These are phyloP conservation scores for Trichoderma polysporum DNA, from an alignment of 2,329 filamentous ascomycete species.

Conservation along the genomic window DNA sequence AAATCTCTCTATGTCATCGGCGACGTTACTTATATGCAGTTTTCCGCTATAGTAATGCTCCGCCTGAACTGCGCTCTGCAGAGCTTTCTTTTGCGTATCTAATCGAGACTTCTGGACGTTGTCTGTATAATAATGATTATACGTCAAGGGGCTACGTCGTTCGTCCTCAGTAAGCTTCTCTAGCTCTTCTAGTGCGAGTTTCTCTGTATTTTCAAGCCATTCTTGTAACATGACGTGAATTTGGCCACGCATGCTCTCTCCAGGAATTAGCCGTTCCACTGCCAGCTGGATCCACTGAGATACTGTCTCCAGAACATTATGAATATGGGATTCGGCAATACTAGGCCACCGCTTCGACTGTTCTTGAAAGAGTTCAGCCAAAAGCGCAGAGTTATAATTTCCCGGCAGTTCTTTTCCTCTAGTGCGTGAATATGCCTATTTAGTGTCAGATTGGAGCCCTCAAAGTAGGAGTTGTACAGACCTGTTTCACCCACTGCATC, in stretches of 20 bases:
- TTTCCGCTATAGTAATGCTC: background rate
- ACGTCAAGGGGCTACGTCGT: background rate
- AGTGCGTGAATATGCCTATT: background rate
- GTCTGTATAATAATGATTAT: constrained; percentile 9
- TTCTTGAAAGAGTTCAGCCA: background rate
- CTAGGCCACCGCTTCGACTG: background rate
- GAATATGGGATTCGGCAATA: background rate
- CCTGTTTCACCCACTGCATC: background rate
- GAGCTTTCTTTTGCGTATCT: background rate
- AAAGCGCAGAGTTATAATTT: background rate
- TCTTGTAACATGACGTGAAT: background rate
- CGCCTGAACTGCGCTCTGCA: background rate
- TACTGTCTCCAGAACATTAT: background rate
- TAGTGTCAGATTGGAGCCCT: background rate
- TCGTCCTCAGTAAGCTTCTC: background rate
- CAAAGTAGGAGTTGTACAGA: background rate
- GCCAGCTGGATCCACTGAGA: background rate
- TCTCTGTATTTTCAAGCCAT: background rate
- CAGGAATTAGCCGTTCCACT: background rate
- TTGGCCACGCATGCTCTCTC: background rate
- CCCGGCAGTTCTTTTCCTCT: background rate
- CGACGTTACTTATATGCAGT: background rate
- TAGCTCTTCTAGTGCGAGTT: background rate
- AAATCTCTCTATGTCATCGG: background rate
- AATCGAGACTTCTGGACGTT: background rate